Conservation (phyloP, 169 alveolate genomes). For the Perkinsus chesapeaki region DNA sequence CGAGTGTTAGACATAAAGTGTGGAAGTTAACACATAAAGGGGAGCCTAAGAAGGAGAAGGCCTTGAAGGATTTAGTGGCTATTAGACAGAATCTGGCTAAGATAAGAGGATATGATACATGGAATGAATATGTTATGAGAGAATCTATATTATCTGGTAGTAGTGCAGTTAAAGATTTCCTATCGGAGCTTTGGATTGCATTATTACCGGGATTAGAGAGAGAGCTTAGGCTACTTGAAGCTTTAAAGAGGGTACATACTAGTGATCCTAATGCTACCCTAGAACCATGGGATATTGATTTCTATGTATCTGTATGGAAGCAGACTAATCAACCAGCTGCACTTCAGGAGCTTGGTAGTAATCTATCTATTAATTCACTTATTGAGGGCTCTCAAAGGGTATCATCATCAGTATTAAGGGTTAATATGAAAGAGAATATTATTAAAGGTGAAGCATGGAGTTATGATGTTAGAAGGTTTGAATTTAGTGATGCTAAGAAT, state of each 20-base stretch:
- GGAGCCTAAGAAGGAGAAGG: neutral
- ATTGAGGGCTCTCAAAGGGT: neutral
- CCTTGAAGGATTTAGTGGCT: neutral
- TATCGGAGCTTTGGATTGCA: neutral
- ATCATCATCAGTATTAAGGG: neutral
- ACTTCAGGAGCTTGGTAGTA: neutral
- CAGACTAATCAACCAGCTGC: neutral
- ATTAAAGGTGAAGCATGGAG: neutral
- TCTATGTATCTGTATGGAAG: neutral
- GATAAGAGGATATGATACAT: neutral
- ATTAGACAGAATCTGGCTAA: neutral
- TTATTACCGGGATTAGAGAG: neutral
- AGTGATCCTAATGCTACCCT: neutral
- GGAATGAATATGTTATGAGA: conserved; percentile 5
- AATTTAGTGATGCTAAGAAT: neutral
- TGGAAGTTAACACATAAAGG: neutral
- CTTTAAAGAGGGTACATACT: neutral
- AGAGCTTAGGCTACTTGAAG: neutral
- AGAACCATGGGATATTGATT: neutral
- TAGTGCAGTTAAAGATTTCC: neutral
- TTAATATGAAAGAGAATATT: neutral
- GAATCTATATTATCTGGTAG: neutral
- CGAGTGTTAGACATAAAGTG: neutral
- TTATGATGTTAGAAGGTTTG: neutral
- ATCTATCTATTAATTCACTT: neutral